A percentile compares a stretch with the other conserved stretches of the same genome.
Conservation (phyloP, 352 stramenopile species). For the Globisporangium polare region DNA sequence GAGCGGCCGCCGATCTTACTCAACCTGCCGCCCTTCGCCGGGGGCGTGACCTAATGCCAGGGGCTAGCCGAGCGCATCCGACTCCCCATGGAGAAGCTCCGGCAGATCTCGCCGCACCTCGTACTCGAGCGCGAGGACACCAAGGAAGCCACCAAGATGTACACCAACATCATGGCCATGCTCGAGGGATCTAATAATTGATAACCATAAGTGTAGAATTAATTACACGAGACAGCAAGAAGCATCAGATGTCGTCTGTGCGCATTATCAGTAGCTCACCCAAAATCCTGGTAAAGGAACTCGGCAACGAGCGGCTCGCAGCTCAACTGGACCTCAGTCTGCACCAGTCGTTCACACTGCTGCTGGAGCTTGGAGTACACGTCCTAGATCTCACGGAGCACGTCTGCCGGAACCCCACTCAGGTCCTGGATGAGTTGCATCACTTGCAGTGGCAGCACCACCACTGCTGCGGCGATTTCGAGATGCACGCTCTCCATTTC, state of each 20-base stretch:
- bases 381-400: conserved; percentile 48
- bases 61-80: conserved; percentile 84
- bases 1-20: conserved; percentile 79
- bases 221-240: no score
- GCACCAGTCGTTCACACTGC: not conserved
- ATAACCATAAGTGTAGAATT: no score
- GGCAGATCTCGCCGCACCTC: conserved; percentile 63
- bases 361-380: not conserved
- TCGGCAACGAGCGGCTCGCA: conserved; percentile 45
- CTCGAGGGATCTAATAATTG: no score
- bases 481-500: conserved; percentile 44
- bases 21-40: conserved; percentile 89
- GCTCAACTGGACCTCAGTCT: conserved; percentile 26
- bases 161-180: conserved; percentile 85
- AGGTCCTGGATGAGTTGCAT: conserved; percentile 49
- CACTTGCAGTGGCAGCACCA: conserved; percentile 29
- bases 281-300: conserved; percentile 62
- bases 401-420: conserved; percentile 31
- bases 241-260: no score
- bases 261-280: no score
- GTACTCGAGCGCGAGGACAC: conserved; percentile 89
- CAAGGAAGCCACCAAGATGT: conserved; percentile 88
- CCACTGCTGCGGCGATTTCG: conserved; percentile 37
- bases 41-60: conserved; percentile 88
- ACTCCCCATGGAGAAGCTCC: conserved; percentile 88